Evolutionary conservation across 345 rosid species (phyloP).

Genomic region (Bruguiera gymnorhiza): DNA sequence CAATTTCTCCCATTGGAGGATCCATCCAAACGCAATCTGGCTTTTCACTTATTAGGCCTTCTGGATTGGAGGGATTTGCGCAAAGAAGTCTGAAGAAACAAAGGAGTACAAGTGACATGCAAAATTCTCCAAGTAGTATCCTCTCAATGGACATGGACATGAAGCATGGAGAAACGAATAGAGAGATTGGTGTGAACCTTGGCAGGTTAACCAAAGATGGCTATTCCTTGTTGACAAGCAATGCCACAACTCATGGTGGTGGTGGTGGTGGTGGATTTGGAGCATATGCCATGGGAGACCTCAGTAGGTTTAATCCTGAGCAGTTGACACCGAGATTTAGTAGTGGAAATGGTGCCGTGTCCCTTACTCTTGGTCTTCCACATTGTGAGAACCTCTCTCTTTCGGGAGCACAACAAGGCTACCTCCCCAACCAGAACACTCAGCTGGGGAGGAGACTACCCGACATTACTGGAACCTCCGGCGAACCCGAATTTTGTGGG

Average conservation of each 20-base stretch:
- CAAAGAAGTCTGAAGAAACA: conserved; percentile 42
- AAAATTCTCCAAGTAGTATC: conserved; percentile 31
- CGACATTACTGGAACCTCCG: conserved; percentile 27
- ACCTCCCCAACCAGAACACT: conserved; percentile 39
- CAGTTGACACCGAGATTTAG: conserved; percentile 35
- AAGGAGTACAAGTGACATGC: conserved; percentile 27
- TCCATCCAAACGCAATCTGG: conserved; percentile 24
- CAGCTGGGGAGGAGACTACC: conserved; percentile 40
- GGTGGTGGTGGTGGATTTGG: conserved; percentile 33
- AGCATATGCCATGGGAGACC: conserved; percentile 35
- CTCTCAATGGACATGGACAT: conserved; percentile 38
- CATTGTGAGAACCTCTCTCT: conserved; percentile 41
- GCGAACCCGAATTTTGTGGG: conserved; percentile 33
- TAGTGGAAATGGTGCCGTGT: conserved; percentile 42
- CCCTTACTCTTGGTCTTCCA: conserved; percentile 68
- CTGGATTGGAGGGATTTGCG: conserved; percentile 34
- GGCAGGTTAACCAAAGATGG: conserved; percentile 27
- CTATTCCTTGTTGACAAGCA: conserved; percentile 7
- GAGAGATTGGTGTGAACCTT: conserved; percentile 19
- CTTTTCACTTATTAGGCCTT: conserved; percentile 38
- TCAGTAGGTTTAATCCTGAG: conserved; percentile 45
- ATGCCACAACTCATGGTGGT: too few relatives aligned
- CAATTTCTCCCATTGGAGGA: conserved; percentile 33
- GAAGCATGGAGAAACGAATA: conserved; percentile 27
- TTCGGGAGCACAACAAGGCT: conserved; percentile 39